Conservation (phyloP, 169 alveolate species). For the Eimeria mitis region DNA sequence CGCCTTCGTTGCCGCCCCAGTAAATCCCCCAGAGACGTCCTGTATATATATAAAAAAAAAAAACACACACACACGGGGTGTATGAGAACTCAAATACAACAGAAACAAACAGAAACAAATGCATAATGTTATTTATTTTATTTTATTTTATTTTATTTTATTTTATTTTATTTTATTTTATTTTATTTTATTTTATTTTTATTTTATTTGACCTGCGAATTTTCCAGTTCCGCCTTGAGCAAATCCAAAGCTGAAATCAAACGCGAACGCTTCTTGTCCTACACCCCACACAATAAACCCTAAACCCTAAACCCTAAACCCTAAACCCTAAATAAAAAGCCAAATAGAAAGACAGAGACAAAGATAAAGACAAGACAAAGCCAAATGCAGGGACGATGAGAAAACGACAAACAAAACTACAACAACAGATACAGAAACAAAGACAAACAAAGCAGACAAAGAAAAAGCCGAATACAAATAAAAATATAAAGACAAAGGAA, state of each 20-base stretch:
- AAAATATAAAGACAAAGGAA: too few species aligned
- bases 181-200: background rate
- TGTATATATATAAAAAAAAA: background rate
- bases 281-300: background rate
- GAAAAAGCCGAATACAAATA: too few species aligned
- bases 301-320: background rate
- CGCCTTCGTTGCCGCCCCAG: conserved; percentile 84
- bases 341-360: too few species aligned
- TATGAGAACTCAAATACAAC: background rate
- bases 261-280: too few species aligned
- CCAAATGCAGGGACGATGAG: too few species aligned
- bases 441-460: too few species aligned
- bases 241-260: too few species aligned
- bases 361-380: too few species aligned
- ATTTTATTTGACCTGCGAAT: background rate
- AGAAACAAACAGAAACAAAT: background rate
- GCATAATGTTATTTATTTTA: too few species aligned
- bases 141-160: background rate
- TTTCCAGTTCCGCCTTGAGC: too few species aligned
- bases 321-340: background rate
- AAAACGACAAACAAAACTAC: too few species aligned
- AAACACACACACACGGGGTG: background rate
- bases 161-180: background rate
- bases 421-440: too few species aligned
- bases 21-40: conserved; percentile 48